Base-by-base conservation (phyloP, 106 monocot species). In the Chionographis japonica region DNA sequence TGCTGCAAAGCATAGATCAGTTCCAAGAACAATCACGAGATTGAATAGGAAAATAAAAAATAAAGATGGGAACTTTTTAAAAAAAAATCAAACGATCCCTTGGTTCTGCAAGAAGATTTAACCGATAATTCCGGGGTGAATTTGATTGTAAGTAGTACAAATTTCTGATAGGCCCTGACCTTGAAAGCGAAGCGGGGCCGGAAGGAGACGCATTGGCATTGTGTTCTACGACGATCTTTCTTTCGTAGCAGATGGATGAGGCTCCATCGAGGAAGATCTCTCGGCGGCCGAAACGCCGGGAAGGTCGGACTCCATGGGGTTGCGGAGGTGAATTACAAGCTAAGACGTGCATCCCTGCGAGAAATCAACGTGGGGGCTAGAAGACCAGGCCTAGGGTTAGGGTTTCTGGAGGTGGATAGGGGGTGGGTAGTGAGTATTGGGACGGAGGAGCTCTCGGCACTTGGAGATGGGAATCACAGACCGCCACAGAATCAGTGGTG, bases 211-310 rank as follows among this genome's bases (percentile, higher is more conserved):
- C 78, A n/a, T 72, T 16, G n/a, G 11, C 52, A 20, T 4, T 12
- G 13, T 53, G 12, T 14, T 49, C 37, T 1, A 13, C 14, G 6
- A 8, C 0, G 16, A 3, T 16, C 41, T 13, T 70, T 17, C 17
- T 70, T 5, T 11, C 57, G 12, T 68, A 70, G 50, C 68, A 83
- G 27, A 81, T 12, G 4, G 81, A 72, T 6, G 70, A 68, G 46
- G 62, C 68, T 3, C 80, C 75, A 52, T 77, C 83, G 39, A 70
- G 12, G 67, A 79, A 84, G 37, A 75, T 7, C 66, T 69, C 78
- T 20, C 84, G 75, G 35, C 88, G 74, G 49, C 77, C 74, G 56
- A 78, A 59, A 6, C 62, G 77, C 16, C 75, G 62, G 35, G 80
- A 73, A 58, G 41, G 12, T 60, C 27, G 75, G 54, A 50, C 11